These are phyloP conservation scores for Terfezia boudieri DNA, from an alignment of 495 filamentous ascomycete species.

Conservation along the genomic window DNA sequence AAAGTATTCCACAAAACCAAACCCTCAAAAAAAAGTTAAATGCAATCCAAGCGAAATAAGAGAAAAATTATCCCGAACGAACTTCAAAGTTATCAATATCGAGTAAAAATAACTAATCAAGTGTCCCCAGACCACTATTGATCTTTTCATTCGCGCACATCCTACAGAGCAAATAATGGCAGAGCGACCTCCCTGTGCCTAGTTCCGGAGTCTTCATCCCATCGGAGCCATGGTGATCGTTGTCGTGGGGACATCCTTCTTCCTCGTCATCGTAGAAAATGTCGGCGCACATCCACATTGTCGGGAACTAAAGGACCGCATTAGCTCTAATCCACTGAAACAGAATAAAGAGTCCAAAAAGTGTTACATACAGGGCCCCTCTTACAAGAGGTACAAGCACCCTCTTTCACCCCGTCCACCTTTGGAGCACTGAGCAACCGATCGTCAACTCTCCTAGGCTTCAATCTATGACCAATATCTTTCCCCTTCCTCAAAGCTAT, in stretches of 20 bases:
- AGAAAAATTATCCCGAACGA: too few relatives aligned
- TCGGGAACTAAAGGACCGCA: neutral
- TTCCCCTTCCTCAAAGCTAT: neutral
- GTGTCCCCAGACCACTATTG: neutral
- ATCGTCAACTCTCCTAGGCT: neutral
- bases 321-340: too few relatives aligned
- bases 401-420: neutral
- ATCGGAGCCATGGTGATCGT: neutral
- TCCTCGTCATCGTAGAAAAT: neutral
- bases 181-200: neutral
- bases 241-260: neutral
- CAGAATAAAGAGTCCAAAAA: neutral
- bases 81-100: too few relatives aligned
- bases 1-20: too few relatives aligned
- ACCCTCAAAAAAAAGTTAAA: too few relatives aligned
- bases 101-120: too few relatives aligned
- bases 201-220: neutral
- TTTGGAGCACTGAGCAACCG: neutral
- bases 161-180: neutral
- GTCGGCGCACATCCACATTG: neutral
- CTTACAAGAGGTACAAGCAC: neutral
- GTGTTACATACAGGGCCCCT: neutral
- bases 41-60: too few relatives aligned
- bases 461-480: neutral
- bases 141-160: neutral